These are phyloP conservation scores for Trichoderma sp. DNA, from an alignment of 2,329 filamentous ascomycete genomes.

Conservation along the genomic window DNA sequence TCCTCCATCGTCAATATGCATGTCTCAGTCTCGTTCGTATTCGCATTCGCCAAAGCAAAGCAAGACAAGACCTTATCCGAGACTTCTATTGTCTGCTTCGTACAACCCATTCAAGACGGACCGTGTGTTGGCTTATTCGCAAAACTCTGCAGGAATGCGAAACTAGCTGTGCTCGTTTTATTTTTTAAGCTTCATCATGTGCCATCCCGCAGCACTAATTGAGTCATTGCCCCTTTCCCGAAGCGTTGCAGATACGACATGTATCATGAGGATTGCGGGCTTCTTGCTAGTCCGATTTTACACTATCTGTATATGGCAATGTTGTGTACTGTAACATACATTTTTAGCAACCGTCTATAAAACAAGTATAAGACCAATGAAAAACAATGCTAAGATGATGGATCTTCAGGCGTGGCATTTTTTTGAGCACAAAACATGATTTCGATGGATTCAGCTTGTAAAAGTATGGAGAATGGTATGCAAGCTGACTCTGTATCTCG, in stretches of 20 bases:
- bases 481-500: constrained; percentile 1
- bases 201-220: background rate
- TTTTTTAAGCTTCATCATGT: background rate
- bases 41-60: constrained; percentile 14
- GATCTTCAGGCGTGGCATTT: background rate
- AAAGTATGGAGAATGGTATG: background rate
- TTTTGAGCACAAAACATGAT: background rate
- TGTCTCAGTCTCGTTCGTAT: constrained; percentile 24
- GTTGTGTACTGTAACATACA: background rate
- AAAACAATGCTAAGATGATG: background rate
- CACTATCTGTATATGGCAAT: background rate
- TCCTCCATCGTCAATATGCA: background rate
- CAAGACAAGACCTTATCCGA: constrained; percentile 4
- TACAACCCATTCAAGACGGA: background rate
- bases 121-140: background rate
- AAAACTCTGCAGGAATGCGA: constrained; percentile 18
- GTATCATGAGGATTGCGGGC: background rate
- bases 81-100: constrained; percentile 2
- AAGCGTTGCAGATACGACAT: constrained; percentile 8
- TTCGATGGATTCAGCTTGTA: background rate
- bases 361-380: background rate
- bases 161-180: background rate
- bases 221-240: constrained; percentile 13
- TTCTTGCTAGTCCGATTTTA: background rate
- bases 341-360: background rate